Evolutionary conservation across 2,329 filamentous ascomycete genomes (phyloP).

Genomic region (Microcyclospora pomicola): DNA sequence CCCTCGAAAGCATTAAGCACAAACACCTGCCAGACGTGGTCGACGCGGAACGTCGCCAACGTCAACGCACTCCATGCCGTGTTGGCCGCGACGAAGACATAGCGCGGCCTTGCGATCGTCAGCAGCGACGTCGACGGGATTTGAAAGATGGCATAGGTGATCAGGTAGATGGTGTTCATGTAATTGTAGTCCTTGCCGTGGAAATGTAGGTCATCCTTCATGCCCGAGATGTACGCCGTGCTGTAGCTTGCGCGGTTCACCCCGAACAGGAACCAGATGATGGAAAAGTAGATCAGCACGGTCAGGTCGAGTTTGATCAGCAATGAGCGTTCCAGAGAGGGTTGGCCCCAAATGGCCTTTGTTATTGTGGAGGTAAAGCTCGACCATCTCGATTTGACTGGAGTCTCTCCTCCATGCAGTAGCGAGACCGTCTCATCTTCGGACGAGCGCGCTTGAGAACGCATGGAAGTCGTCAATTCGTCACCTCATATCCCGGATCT

Average conservation of each 20-base stretch:
- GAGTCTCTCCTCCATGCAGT: too few relatives aligned
- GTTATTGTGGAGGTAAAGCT: background rate
- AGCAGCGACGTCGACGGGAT: conserved; percentile 31
- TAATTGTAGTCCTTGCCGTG: conserved; percentile 13
- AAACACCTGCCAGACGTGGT: conserved; percentile 32
- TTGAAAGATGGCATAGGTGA: conserved; percentile 32
- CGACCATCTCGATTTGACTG: too few relatives aligned
- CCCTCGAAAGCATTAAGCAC: conserved; percentile 33
- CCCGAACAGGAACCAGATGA: conserved; percentile 37
- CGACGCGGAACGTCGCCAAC: conserved; percentile 30
- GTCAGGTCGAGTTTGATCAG: conserved; percentile 10
- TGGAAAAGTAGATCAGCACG: conserved; percentile 26
- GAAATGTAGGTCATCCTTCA: conserved; percentile 39
- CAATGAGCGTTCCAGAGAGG: conserved; percentile 5
- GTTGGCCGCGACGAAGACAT: conserved; percentile 32
- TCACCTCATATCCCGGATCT: too few relatives aligned
- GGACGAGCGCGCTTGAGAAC: too few relatives aligned
- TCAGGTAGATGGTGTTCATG: conserved; percentile 16
- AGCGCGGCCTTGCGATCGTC: conserved; percentile 26
- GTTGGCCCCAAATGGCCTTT: conserved; percentile 5
- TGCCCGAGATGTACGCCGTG: conserved; percentile 39
- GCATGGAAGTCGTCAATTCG: too few relatives aligned
- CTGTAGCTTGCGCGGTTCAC: conserved; percentile 32
- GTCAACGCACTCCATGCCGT: conserved; percentile 32
- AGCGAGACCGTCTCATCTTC: too few relatives aligned